Evolutionary conservation across 2,329 filamentous ascomycete species (phyloP).

Genomic region (Phaeosphaeria sp.): DNA sequence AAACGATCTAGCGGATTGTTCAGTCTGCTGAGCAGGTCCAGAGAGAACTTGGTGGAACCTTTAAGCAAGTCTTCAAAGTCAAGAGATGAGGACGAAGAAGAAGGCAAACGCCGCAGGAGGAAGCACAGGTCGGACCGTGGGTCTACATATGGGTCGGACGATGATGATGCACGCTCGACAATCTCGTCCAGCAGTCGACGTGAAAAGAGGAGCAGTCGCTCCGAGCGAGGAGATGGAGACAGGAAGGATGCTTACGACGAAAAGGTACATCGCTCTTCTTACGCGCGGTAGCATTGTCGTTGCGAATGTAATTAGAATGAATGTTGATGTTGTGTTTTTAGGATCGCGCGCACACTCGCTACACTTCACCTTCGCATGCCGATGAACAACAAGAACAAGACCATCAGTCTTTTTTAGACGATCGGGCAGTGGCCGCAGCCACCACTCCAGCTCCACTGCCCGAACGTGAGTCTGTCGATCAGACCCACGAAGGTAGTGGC

Average conservation of each 20-base stretch:
- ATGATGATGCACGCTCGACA: conserved; percentile 46
- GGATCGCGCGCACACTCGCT: conserved; percentile 39
- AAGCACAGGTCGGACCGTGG: conserved; percentile 49
- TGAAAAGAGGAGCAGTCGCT: conserved; percentile 52
- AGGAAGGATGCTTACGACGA: conserved; percentile 43
- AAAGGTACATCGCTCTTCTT: conserved; percentile 48
- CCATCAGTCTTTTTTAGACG: conserved; percentile 69
- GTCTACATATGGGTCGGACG: conserved; percentile 48
- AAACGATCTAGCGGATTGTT: conserved; percentile 56
- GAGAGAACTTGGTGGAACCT: conserved; percentile 44
- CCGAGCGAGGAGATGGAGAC: conserved; percentile 41
- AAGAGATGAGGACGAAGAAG: conserved; percentile 47
- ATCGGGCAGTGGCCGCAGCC: conserved; percentile 63
- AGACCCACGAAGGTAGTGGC: conserved; percentile 31
- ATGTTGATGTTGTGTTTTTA: conserved; percentile 40
- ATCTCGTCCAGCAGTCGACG: conserved; percentile 45
- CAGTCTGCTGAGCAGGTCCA: conserved; percentile 56
- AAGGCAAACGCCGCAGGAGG: conserved; percentile 55
- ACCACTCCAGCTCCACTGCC: conserved; percentile 52
- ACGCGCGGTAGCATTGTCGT: conserved; percentile 32
- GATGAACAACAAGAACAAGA: conserved; percentile 43
- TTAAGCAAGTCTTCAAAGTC: conserved; percentile 43
- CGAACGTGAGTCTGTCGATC: conserved; percentile 44
- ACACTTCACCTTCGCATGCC: conserved; percentile 29
- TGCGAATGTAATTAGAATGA: conserved; percentile 39